A percentile compares a stretch with the other conserved stretches of the same genome.
These are phyloP conservation scores for Geosmithia putterillii DNA, from an alignment of 2,329 filamentous ascomycete species.

Conservation along the genomic window DNA sequence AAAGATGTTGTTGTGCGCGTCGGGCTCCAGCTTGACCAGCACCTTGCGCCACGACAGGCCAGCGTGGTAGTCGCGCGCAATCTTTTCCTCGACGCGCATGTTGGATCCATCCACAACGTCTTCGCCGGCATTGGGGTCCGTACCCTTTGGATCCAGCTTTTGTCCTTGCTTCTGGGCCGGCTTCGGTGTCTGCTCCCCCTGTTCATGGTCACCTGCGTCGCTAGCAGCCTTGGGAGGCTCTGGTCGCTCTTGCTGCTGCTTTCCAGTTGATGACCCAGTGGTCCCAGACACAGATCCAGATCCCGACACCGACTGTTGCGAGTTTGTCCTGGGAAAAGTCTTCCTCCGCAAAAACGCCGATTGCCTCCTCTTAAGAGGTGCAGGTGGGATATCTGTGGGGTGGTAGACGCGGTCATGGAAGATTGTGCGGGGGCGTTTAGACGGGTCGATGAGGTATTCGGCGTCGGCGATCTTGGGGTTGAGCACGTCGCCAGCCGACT, in stretches of 20 bases:
- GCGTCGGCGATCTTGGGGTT: slow-evolving; percentile 76
- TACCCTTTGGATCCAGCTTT: too few relatives aligned
- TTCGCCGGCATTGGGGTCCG: slow-evolving; percentile 4
- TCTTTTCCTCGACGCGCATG: slow-evolving; percentile 96
- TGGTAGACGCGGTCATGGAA: slow-evolving; percentile 97
- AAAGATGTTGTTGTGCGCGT: slow-evolving; percentile 97
- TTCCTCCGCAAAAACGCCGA: slow-evolving; percentile 21
- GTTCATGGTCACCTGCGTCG: slow-evolving; percentile 26
- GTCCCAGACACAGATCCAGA: too few relatives aligned
- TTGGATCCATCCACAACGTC: slow-evolving; percentile 43
- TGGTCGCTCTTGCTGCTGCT: not conserved
- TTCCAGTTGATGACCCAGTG: not conserved
- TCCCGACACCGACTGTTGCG: slow-evolving; percentile 8
- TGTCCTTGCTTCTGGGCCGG: not conserved
- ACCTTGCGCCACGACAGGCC: slow-evolving; percentile 94
- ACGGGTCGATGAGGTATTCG: slow-evolving; percentile 75
- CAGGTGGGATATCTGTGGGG: slow-evolving; percentile 80
- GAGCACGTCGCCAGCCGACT: slow-evolving; percentile 84
- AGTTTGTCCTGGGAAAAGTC: slow-evolving; percentile 9
- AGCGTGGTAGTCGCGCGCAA: slow-evolving; percentile 86
- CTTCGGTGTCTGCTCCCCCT: not conserved
- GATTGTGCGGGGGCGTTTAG: slow-evolving; percentile 73
- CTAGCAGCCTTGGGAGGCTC: not conserved
- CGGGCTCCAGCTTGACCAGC: slow-evolving; percentile 85
- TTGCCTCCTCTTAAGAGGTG: slow-evolving; percentile 48